Evolutionary conservation across 1,139 yeast species (phyloP).

Genomic region (Candida buenavistaensis): DNA sequence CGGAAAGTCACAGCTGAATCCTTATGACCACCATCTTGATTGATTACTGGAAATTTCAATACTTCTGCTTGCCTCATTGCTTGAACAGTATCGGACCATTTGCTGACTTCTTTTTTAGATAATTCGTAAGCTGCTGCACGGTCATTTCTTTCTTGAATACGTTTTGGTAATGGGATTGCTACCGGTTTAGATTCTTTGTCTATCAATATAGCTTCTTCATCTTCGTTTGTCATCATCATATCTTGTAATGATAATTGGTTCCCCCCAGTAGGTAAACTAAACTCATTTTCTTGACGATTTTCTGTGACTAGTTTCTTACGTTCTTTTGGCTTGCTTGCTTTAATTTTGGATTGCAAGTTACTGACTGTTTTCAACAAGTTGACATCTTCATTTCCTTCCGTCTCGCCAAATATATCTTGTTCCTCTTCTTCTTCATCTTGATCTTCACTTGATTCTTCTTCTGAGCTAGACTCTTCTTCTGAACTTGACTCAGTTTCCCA

Average conservation of each 20-base stretch:
- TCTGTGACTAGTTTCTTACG: constrained; percentile 49
- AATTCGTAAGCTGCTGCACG: constrained; percentile 89
- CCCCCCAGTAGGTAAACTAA: constrained; percentile 60
- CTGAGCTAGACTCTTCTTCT: constrained; percentile 14
- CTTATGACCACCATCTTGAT: constrained; percentile 36
- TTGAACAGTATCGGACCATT: constrained; percentile 85
- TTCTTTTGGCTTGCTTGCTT: constrained; percentile 32
- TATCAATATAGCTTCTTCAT: constrained; percentile 46
- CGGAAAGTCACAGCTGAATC: constrained; percentile 57
- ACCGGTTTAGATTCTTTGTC: constrained; percentile 52
- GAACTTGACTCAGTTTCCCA: constrained; percentile 34
- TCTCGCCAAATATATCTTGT: constrained; percentile 21
- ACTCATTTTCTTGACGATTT: constrained; percentile 69
- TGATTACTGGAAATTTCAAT: constrained; percentile 61
- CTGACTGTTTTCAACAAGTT: constrained; percentile 38
- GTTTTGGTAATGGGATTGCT: constrained; percentile 79
- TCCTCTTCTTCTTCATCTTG: constrained; percentile 25
- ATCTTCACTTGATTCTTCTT: constrained; percentile 18
- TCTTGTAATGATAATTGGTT: constrained; percentile 67
- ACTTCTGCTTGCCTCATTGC: constrained; percentile 84
- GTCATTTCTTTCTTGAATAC: constrained; percentile 84
- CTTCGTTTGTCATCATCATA: constrained; percentile 65
- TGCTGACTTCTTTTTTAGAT: constrained; percentile 79
- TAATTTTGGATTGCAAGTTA: constrained; percentile 26
- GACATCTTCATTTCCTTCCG: constrained; percentile 27